Evolutionary conservation across 768 basidiomycete genomes (phyloP).

Genomic region (Rhizopogon vulgaris): DNA sequence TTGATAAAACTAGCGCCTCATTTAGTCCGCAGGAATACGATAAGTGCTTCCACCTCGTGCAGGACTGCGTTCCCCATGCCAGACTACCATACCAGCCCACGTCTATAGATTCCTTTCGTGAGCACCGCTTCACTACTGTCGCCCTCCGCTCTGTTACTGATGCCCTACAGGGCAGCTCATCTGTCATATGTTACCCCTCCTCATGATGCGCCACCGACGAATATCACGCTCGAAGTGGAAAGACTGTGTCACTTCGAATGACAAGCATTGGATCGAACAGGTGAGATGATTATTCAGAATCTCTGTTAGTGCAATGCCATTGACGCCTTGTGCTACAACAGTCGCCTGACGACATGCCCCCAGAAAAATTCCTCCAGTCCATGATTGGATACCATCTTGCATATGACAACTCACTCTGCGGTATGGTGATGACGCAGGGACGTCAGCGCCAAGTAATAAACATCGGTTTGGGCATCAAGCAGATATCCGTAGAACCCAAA

Average conservation of each 20-base stretch:
- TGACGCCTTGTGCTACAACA: conserved; percentile 15
- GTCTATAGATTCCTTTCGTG: conserved; percentile 63
- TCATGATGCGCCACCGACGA: conserved; percentile 82
- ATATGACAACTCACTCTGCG: conserved; percentile 62
- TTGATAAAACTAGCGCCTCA: conserved; percentile 1
- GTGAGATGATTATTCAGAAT: conserved; percentile 26
- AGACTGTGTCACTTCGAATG: conserved; percentile 51
- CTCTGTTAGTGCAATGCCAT: conserved; percentile 5
- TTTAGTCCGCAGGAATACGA: conserved; percentile 58
- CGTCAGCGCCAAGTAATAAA: conserved; percentile 69
- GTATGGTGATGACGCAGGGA: conserved; percentile 86
- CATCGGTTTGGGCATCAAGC: conserved; percentile 76
- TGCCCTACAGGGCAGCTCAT: conserved; percentile 54
- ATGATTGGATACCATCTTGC: conserved; percentile 79
- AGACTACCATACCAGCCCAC: conserved; percentile 47
- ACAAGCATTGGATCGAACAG: conserved; percentile 83
- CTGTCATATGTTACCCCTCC: conserved; percentile 67
- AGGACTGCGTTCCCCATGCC: conserved; percentile 54
- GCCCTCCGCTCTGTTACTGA: neutral
- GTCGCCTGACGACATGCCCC: conserved; percentile 55
- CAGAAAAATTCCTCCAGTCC: conserved; percentile 59
- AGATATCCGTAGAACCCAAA: conserved; percentile 55
- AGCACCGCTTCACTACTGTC: conserved; percentile 21
- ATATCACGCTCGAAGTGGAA: conserved; percentile 73
- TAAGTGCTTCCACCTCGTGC: conserved; percentile 53